Percentiles rank a stretch among this genome's conserved stretches.
Evolutionary conservation across 176 grass and related monocot genomes (phyloP).

Genomic region (Melocanna baccifera): DNA sequence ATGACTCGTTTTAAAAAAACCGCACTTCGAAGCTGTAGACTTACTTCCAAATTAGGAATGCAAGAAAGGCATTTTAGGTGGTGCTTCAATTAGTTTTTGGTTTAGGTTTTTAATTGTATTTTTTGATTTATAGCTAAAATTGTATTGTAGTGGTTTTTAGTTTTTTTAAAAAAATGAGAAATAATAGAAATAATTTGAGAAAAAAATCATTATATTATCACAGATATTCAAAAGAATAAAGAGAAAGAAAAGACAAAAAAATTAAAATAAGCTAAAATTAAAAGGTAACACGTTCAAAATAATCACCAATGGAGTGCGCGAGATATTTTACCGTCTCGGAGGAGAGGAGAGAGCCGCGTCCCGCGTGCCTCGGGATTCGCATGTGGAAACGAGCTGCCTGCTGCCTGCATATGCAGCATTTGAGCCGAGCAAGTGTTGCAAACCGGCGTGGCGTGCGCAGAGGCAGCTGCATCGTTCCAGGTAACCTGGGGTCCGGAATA

Average conservation of each 20-base stretch:
- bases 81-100: no score
- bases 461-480: background rate
- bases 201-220: no score
- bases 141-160: no score
- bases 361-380: constrained; percentile 6
- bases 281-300: no score
- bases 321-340: constrained; percentile 9
- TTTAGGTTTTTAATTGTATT: no score
- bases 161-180: no score
- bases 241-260: no score
- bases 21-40: background rate
- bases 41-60: background rate
- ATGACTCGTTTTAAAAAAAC: background rate
- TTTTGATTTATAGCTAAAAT: no score
- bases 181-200: no score
- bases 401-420: background rate
- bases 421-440: background rate
- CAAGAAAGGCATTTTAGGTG: no score
- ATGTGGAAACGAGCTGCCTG: background rate
- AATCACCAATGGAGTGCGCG: background rate
- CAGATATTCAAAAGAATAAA: no score
- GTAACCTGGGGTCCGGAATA: constrained; percentile 14
- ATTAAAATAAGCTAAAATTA: no score
- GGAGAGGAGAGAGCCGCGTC: background rate
- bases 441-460: background rate